Evolutionary conservation across 2,329 filamentous ascomycete species (phyloP).

Genomic region (Dryadomyces sulphureus): DNA sequence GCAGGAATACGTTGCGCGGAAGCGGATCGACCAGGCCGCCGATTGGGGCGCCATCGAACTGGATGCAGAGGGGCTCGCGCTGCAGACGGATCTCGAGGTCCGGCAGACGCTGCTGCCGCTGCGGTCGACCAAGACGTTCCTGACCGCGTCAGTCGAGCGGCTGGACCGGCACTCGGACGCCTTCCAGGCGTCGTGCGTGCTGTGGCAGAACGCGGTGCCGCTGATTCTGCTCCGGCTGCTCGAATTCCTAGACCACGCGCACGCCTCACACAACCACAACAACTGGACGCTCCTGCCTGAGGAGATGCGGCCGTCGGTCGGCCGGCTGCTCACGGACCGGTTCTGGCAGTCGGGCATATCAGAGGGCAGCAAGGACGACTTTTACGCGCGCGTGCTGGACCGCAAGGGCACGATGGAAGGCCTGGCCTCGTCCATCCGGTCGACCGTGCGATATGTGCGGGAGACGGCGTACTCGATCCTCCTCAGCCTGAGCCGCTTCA

Average conservation of each 20-base stretch:
- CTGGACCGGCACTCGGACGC: conserved; percentile 58
- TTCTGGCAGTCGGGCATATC: conserved; percentile 99
- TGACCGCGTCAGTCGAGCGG: conserved; percentile 87
- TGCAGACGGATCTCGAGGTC: conserved; percentile 67
- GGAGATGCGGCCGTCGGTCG: conserved; percentile 65
- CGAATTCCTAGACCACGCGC: conserved; percentile 74
- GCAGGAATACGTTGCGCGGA: conserved; percentile 56
- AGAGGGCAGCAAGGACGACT: conserved; percentile 87
- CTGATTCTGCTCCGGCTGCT: conserved; percentile 74
- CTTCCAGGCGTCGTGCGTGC: conserved; percentile 57
- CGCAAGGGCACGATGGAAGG: conserved; percentile 86
- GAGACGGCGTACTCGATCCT: conserved; percentile 92
- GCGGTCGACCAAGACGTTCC: conserved; percentile 74
- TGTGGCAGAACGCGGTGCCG: conserved; percentile 81
- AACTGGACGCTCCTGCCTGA: conserved; percentile 68
- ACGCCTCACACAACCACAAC: conserved; percentile 74
- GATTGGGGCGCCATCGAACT: conserved; percentile 74
- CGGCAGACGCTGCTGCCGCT: conserved; percentile 66
- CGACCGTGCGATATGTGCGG: conserved; percentile 74
- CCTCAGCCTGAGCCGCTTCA: conserved; percentile 80
- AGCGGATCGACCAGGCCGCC: conserved; percentile 55
- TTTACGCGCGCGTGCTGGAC: conserved; percentile 79
- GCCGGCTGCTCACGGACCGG: conserved; percentile 75
- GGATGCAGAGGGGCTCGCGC: conserved; percentile 61
- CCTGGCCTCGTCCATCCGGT: conserved; percentile 82